A percentile compares a stretch with the other conserved stretches of the same genome.
These are phyloP conservation scores for Xylariales sp. DNA, from an alignment of 2,329 filamentous ascomycete species.

Conservation along the genomic window DNA sequence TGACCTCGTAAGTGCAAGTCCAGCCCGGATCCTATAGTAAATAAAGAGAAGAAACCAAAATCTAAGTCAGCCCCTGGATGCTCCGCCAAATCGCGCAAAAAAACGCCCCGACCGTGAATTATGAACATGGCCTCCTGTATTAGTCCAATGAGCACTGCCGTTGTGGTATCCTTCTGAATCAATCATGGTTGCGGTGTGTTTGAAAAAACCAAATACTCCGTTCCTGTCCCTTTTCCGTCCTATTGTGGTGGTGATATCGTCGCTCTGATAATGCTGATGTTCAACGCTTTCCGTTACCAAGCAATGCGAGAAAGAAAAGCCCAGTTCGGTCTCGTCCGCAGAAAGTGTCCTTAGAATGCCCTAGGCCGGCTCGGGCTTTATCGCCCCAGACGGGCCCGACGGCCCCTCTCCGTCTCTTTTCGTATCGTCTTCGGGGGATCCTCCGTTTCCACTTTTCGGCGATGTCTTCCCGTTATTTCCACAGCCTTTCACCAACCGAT, in stretches of 20 bases:
- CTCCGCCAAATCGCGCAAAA: slow-evolving; percentile 24
- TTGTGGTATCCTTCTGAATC: slow-evolving; percentile 38
- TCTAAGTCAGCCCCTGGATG: slow-evolving; percentile 34
- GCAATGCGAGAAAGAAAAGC: slow-evolving; percentile 1
- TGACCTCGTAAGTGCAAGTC: slow-evolving; percentile 14
- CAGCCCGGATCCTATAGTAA: slow-evolving; percentile 20
- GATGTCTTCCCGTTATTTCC: slow-evolving; percentile 54
- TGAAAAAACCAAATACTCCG: slow-evolving; percentile 31
- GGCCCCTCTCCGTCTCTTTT: slow-evolving; percentile 40
- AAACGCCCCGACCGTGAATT: slow-evolving; percentile 30
- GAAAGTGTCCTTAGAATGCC: neutral
- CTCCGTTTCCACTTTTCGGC: slow-evolving; percentile 39
- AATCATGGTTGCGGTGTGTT: slow-evolving; percentile 26
- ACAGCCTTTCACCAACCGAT: slow-evolving; percentile 74
- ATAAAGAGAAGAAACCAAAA: slow-evolving; percentile 26
- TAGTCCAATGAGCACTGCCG: slow-evolving; percentile 29
- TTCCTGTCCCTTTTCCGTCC: slow-evolving; percentile 28
- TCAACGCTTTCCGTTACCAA: slow-evolving; percentile 16
- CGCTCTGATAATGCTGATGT: slow-evolving; percentile 23
- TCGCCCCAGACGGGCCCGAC: slow-evolving; percentile 23
- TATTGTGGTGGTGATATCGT: slow-evolving; percentile 30
- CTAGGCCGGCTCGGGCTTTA: slow-evolving; percentile 41
- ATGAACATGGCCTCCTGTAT: slow-evolving; percentile 30
- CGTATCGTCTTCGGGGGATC: slow-evolving; percentile 41
- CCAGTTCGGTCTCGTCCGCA: neutral